Percentiles rank a stretch among this genome's conserved stretches.
Evolutionary conservation across 1,284 basidiomycete genomes (phyloP).

Genomic region (Rhodotorula sp.): DNA sequence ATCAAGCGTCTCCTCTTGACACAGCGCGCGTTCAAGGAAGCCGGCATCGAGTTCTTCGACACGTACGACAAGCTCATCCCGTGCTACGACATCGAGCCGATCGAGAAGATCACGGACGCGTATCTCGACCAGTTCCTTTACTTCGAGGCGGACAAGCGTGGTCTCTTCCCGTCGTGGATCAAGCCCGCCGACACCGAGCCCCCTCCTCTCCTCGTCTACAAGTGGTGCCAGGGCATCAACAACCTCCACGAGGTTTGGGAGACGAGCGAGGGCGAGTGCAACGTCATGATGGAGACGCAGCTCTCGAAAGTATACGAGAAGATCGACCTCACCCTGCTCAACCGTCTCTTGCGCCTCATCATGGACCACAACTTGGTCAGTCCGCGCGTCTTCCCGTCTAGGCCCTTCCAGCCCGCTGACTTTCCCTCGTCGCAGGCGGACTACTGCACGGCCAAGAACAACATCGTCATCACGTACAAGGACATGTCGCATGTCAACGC

Average conservation of each 20-base stretch:
- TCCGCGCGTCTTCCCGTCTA: not conserved
- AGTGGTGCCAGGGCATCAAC: conserved; percentile 94
- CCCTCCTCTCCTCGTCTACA: conserved; percentile 92
- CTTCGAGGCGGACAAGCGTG: conserved; percentile 87
- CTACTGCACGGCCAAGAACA: conserved; percentile 97
- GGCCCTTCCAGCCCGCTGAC: not conserved
- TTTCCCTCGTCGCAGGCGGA: conserved; percentile 58
- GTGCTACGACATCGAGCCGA: conserved; percentile 95
- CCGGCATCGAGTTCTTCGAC: conserved; percentile 69
- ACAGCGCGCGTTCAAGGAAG: conserved; percentile 94
- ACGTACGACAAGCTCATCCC: conserved; percentile 89
- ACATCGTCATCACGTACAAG: conserved; percentile 89
- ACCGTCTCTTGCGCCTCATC: conserved; percentile 87
- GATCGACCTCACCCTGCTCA: conserved; percentile 89
- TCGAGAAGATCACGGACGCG: conserved; percentile 97
- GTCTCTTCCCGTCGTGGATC: conserved; percentile 95
- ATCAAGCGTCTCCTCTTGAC: conserved; percentile 94
- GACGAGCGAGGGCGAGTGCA: conserved; percentile 91
- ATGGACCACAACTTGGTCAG: conserved; percentile 84
- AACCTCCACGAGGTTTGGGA: conserved; percentile 95
- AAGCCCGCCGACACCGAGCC: conserved; percentile 96
- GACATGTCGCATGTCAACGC: conserved; percentile 91
- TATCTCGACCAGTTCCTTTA: conserved; percentile 60
- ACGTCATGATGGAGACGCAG: conserved; percentile 96
- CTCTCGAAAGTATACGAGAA: conserved; percentile 96